A percentile compares a stretch with the other conserved stretches of the same genome.
phyloP scores from a whole-genome alignment of 2,329 filamentous ascomycete species.

The Arthroderma sp. region DNA sequence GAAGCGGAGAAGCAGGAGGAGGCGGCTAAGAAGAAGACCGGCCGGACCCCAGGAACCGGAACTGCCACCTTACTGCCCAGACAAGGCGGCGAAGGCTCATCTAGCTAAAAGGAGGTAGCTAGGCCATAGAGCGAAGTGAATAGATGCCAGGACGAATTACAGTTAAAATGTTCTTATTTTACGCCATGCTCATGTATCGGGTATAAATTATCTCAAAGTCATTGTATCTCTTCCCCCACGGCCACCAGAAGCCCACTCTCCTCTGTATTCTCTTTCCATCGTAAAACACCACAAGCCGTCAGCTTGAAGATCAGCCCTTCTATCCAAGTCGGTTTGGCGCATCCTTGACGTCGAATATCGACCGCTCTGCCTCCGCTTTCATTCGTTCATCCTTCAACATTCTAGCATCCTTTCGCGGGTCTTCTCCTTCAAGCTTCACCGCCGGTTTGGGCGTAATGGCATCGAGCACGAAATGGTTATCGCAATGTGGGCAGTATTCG shows the following conservation, averaged over 20 bases:
- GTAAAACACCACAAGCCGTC: not conserved
- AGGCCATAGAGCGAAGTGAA: constrained; percentile 6
- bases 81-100: constrained; percentile 34
- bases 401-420: constrained; percentile 62
- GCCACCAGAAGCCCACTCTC: not conserved
- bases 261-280: not conserved
- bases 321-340: constrained; percentile 66
- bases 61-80: constrained; percentile 60
- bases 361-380: constrained; percentile 45
- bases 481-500: constrained; percentile 97
- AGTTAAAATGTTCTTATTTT: not conserved
- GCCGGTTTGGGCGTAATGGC: constrained; percentile 72
- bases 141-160: not conserved
- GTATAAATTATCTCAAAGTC: not conserved
- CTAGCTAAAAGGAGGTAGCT: constrained; percentile 17
- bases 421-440: constrained; percentile 80
- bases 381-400: constrained; percentile 71
- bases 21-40: constrained; percentile 75
- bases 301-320: not conserved
- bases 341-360: constrained; percentile 65
- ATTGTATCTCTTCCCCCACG: not conserved
- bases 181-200: not conserved
- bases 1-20: constrained; percentile 99
- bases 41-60: constrained; percentile 34
- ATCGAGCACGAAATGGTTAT: constrained; percentile 95